Percentiles rank a stretch among this genome's conserved stretches.
Conservation (phyloP, 2,329 filamentous ascomycete genomes). For the Aspergillus fumigatiaffinis region DNA sequence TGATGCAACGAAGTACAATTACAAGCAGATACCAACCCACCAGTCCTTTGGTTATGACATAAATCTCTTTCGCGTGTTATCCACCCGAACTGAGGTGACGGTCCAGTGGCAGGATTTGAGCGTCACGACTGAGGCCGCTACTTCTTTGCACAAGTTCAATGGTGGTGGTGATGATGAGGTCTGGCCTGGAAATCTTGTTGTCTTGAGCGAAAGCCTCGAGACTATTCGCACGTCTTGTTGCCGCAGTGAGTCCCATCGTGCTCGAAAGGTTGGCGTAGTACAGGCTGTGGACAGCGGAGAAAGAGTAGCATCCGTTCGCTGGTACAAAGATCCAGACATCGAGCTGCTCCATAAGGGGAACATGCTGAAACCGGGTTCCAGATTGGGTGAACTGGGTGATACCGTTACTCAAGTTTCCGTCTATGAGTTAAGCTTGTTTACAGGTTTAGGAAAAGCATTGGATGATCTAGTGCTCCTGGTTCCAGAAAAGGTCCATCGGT, state of each 20-base stretch:
- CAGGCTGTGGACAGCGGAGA: conserved; percentile 54
- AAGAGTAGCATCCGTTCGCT: conserved; percentile 53
- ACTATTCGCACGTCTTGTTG: conserved; percentile 1
- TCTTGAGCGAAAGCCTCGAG: conserved; percentile 41
- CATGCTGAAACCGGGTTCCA: conserved; percentile 41
- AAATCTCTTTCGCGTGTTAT: conserved; percentile 53
- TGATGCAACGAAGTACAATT: conserved; percentile 51
- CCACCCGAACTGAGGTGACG: conserved; percentile 47
- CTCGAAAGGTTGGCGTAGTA: conserved; percentile 53
- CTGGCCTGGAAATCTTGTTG: conserved; percentile 55
- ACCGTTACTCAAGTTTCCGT: conserved; percentile 51
- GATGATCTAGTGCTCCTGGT: conserved; percentile 53
- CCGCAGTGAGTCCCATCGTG: conserved; percentile 16
- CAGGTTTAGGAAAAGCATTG: conserved; percentile 46
- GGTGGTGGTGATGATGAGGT: conserved; percentile 48
- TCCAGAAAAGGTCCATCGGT: conserved; percentile 24
- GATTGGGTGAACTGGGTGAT: conserved; percentile 41
- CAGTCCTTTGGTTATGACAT: conserved; percentile 55
- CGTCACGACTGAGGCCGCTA: conserved; percentile 45
- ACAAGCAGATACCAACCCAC: conserved; percentile 44
- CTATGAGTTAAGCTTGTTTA: conserved; percentile 54
- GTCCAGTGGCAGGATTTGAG: conserved; percentile 59
- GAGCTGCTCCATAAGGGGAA: conserved; percentile 29
- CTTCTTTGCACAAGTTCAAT: conserved; percentile 32
- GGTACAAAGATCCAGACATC: conserved; percentile 45